A percentile compares a stretch with the other conserved stretches of the same genome.
Evolutionary conservation across 306 rosid genomes (phyloP).

Genomic region (Argentina anserina): DNA sequence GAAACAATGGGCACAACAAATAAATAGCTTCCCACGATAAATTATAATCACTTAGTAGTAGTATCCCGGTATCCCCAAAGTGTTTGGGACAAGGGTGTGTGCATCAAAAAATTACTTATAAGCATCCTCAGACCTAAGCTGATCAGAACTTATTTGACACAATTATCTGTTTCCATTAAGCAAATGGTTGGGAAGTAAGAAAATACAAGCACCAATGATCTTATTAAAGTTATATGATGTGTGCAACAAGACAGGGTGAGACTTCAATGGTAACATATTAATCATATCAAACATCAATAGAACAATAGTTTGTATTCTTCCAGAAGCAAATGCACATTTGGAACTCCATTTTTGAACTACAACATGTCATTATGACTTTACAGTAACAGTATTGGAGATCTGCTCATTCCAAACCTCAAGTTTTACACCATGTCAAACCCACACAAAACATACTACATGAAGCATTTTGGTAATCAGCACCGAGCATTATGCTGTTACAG

Average conservation of each 20-base stretch:
- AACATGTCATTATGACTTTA: background rate
- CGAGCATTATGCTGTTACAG: background rate
- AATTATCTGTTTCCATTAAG: background rate
- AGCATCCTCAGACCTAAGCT: background rate
- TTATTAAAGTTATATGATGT: background rate
- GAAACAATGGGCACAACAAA: constrained; percentile 20
- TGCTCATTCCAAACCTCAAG: background rate
- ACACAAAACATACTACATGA: background rate
- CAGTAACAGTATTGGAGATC: background rate
- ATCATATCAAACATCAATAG: background rate
- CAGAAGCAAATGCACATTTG: background rate
- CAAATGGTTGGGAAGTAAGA: background rate
- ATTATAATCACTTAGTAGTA: background rate
- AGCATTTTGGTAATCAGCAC: background rate
- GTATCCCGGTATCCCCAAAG: background rate
- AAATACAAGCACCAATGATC: background rate
- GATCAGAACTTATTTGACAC: background rate
- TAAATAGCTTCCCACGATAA: background rate
- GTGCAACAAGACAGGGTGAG: background rate
- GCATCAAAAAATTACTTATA: background rate
- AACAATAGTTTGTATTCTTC: background rate
- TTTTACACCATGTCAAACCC: background rate
- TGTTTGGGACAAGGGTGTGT: background rate
- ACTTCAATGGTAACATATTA: background rate
- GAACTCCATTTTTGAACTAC: background rate